phyloP scores from a whole-genome alignment of 2,329 filamentous ascomycete genomes.

The Aspergillus neotritici region DNA sequence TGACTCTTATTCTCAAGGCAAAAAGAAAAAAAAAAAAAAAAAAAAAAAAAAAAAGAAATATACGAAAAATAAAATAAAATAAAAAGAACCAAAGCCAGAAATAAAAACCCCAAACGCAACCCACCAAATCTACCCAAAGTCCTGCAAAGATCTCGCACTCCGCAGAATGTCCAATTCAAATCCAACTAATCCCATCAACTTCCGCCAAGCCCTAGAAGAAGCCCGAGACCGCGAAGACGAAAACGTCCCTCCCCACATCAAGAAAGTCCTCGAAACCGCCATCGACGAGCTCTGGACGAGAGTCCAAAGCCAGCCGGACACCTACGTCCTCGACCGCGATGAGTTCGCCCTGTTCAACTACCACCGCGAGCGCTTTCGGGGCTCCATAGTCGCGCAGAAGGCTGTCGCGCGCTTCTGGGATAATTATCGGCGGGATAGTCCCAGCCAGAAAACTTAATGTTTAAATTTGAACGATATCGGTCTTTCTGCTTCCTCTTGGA shows the following conservation, averaged over 20 bases:
- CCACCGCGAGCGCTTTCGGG: conserved; percentile 62
- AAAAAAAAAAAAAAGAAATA: no score
- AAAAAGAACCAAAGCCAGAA: neutral
- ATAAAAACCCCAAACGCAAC: no score
- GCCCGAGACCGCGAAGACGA: conserved; percentile 68
- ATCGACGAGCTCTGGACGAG: conserved; percentile 62
- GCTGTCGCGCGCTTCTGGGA: conserved; percentile 56
- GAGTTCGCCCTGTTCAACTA: conserved; percentile 88
- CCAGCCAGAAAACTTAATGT: conserved; percentile 21
- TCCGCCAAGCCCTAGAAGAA: conserved; percentile 66
- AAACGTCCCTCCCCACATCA: conserved; percentile 56
- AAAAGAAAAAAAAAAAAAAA: neutral
- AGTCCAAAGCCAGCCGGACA: conserved; percentile 56
- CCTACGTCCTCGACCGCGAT: conserved; percentile 68
- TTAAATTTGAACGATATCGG: conserved; percentile 9
- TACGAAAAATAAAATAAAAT: neutral
- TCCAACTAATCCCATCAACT: conserved; percentile 37
- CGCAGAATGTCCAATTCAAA: conserved; percentile 35
- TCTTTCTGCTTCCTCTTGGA: neutral
- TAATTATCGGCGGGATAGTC: conserved; percentile 25
- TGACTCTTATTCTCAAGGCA: neutral
- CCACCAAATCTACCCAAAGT: no score
- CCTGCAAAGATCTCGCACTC: conserved; percentile 4
- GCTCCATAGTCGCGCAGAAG: conserved; percentile 45
- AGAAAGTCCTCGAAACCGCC: conserved; percentile 59